A percentile compares a stretch with the other conserved stretches of the same genome.
These are phyloP conservation scores for Poterioochromonas sp. DNA, from an alignment of 352 stramenopile species.

Conservation along the genomic window DNA sequence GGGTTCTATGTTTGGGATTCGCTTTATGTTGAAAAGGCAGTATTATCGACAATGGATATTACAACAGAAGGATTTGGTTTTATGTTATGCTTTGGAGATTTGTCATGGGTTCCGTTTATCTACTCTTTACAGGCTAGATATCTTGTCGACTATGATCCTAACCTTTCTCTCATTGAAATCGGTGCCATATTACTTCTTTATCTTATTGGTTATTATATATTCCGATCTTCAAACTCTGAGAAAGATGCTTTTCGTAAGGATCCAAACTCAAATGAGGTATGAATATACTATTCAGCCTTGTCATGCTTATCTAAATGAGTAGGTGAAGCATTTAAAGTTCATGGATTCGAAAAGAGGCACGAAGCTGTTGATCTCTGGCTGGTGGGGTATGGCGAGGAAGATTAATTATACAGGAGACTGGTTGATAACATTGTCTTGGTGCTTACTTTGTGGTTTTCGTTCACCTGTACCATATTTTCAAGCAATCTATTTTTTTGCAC, in stretches of 20 bases:
- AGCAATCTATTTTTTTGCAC: constrained; percentile 74
- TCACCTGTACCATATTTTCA: constrained; percentile 74
- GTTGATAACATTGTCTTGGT: constrained; percentile 68
- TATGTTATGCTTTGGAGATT: constrained; percentile 54
- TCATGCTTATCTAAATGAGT: too few species aligned
- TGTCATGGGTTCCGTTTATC: constrained; percentile 48
- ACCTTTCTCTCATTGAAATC: not conserved
- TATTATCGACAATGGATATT: constrained; percentile 52
- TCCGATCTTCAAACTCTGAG: constrained; percentile 56
- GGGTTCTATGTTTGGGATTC: constrained; percentile 49
- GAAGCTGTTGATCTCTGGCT: constrained; percentile 69
- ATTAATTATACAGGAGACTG: constrained; percentile 76
- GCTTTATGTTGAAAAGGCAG: constrained; percentile 51
- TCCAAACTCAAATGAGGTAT: constrained; percentile 48
- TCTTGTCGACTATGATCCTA: constrained; percentile 53
- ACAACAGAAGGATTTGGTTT: constrained; percentile 51
- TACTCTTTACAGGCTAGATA: constrained; percentile 38
- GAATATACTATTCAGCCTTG: too few species aligned
- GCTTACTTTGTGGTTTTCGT: constrained; percentile 47
- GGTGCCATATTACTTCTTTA: not conserved
- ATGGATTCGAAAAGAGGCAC: constrained; percentile 65
- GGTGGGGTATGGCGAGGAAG: constrained; percentile 78
- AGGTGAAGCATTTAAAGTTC: constrained; percentile 59
- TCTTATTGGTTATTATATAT: constrained; percentile 14
- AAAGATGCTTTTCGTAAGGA: constrained; percentile 74